Evolutionary conservation across 148 eudicot species (phyloP).

Genomic region (Pouteria glomerata): DNA sequence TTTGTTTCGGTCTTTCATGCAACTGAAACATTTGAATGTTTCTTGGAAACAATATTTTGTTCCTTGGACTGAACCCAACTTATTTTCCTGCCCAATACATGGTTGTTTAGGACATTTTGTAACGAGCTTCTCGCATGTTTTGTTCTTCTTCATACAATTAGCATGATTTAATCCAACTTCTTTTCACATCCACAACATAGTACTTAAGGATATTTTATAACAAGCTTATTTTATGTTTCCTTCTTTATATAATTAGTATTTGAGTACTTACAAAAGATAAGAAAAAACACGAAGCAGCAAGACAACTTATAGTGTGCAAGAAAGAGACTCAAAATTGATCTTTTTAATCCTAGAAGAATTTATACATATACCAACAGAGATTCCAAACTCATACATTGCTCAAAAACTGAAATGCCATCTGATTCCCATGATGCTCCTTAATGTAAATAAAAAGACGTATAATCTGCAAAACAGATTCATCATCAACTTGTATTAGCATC

Average conservation of each 20-base stretch:
- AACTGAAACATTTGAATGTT: no score
- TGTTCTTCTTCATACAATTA: no score
- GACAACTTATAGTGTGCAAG: neutral
- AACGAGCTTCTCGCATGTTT: no score
- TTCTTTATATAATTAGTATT: neutral
- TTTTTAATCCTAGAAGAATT: neutral
- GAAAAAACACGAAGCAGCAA: neutral
- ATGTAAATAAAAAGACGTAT: slow-evolving; percentile 71
- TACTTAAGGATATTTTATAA: neutral
- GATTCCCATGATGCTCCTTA: slow-evolving; percentile 72
- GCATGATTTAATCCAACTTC: neutral
- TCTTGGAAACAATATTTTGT: no score
- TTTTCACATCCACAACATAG: neutral
- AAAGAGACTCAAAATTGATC: neutral
- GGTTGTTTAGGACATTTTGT: no score
- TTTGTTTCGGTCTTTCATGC: no score
- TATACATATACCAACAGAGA: slow-evolving; percentile 9
- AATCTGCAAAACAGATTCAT: slow-evolving; percentile 50
- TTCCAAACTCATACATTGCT: slow-evolving; percentile 59
- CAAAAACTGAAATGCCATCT: slow-evolving; percentile 78
- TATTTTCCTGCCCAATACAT: no score
- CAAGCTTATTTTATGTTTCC: neutral
- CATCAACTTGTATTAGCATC: slow-evolving; percentile 5
- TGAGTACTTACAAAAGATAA: neutral
- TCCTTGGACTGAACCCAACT: no score